Evolutionary conservation across 306 rosid genomes (phyloP), one percentile per base, ranked within the genome.

Genomic region (Malus asiatica): DNA sequence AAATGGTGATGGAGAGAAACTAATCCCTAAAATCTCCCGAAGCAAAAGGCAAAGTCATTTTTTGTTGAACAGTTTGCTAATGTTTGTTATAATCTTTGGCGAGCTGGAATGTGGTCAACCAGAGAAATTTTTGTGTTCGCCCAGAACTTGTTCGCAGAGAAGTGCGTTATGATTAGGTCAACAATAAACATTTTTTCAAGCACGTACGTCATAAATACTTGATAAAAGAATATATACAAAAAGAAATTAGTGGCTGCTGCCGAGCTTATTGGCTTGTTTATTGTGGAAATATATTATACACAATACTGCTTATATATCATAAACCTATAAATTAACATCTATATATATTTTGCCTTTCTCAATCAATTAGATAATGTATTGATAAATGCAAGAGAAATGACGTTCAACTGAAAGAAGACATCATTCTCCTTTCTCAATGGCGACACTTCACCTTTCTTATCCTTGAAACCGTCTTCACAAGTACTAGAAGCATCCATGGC

Each of bases 381-480:
- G 27, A 78, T 65, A 78, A 90, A 93, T 73, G 86, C 81, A 58
- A 93, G 79, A 77, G 91, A 72, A 27, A 93, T 87, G 0, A 74
- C 83, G 25, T 75, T 83, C 70, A 87, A 79, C 63, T 88, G 81
- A 38, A 74, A 80, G 81, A 75, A 90, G 15, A 32, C 8, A 10
- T 16, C 27, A 16, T 87, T 89, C 53, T 81, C 85, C 57, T 71
- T 67, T 30, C 87, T 83, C 53, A 87, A 77, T 61, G 93, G 96
- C 77, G 87, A 90, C 12, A 20, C 71, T 66, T 62, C 85, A 30
- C 83, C 84, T 76, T 81, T 68, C 83, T 73, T 83, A 5, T 90
- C 91, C 75, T 64, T 73, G 76, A 90, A 93, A 4, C 88, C 92
- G 52, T 92, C 92, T 74, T 90, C 92, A 80, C 96, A 88, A 1